Percentiles rank a stretch among this genome's conserved stretches.
These are phyloP conservation scores for Globisporangium spinosum DNA, from an alignment of 352 stramenopile species.

Conservation along the genomic window DNA sequence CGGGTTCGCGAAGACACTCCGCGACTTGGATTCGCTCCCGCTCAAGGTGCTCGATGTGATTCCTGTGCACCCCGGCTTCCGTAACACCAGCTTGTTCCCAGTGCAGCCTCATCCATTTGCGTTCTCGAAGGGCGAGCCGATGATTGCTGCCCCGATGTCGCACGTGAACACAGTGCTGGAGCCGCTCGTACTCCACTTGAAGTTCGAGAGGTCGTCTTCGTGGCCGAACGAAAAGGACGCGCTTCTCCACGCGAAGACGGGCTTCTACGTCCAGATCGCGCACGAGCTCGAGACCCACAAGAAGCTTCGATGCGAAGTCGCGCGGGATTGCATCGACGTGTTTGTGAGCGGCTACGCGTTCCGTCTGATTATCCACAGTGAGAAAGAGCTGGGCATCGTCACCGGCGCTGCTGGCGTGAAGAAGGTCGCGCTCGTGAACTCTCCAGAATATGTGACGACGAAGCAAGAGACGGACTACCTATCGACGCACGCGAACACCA, in stretches of 20 bases:
- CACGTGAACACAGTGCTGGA: slow-evolving; percentile 77
- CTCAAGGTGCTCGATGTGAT: slow-evolving; percentile 82
- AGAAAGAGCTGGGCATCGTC: slow-evolving; percentile 68
- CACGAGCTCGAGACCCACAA: slow-evolving; percentile 69
- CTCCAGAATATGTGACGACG: slow-evolving; percentile 49
- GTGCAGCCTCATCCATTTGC: slow-evolving; percentile 83
- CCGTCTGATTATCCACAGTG: slow-evolving; percentile 72
- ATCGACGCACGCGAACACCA: slow-evolving; percentile 57
- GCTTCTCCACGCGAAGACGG: slow-evolving; percentile 79
- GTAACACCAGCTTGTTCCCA: slow-evolving; percentile 84
- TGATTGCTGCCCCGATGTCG: slow-evolving; percentile 42
- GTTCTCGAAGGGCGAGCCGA: slow-evolving; percentile 70
- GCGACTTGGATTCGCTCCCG: slow-evolving; percentile 76
- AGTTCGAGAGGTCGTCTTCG: slow-evolving; percentile 82
- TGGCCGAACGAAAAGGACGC: slow-evolving; percentile 85
- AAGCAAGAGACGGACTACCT: slow-evolving; percentile 67
- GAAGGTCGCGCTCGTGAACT: slow-evolving; percentile 59
- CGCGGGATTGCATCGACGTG: slow-evolving; percentile 72
- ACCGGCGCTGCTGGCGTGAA: slow-evolving; percentile 52
- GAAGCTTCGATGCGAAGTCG: slow-evolving; percentile 69
- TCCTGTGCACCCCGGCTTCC: slow-evolving; percentile 75
- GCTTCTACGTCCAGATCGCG: slow-evolving; percentile 87
- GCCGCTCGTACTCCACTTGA: slow-evolving; percentile 64
- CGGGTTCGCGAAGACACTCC: slow-evolving; percentile 68
- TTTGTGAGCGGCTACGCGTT: slow-evolving; percentile 84